These are phyloP conservation scores for Cyphellophora europaea DNA, from an alignment of 2,329 filamentous ascomycete species.

Conservation along the genomic window DNA sequence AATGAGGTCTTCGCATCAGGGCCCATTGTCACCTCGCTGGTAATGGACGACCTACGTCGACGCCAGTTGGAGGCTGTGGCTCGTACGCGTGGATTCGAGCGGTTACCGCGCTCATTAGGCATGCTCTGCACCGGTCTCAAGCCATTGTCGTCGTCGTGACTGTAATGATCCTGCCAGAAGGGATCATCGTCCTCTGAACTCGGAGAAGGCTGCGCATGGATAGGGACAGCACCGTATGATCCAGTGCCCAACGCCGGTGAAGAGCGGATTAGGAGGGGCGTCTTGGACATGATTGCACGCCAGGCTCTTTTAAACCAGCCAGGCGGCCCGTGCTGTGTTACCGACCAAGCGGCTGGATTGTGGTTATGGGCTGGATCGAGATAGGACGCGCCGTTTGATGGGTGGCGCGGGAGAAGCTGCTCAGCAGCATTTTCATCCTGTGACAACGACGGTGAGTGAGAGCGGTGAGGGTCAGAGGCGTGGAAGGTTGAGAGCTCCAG, in stretches of 20 bases:
- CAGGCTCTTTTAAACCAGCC: conserved; percentile 12
- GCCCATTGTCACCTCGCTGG: conserved; percentile 24
- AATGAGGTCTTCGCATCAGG: conserved; percentile 25
- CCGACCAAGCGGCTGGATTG: conserved; percentile 4
- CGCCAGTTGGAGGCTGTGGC: conserved; percentile 3
- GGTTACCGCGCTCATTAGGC: background rate
- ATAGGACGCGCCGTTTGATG: background rate
- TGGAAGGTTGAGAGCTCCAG: too few species aligned
- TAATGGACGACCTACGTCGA: conserved; percentile 19
- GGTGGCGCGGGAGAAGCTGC: background rate
- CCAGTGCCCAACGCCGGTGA: conserved; percentile 52
- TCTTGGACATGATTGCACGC: conserved; percentile 34
- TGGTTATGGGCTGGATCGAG: background rate
- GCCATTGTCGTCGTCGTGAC: conserved; percentile 2
- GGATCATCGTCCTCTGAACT: conserved; percentile 23
- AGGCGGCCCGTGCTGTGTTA: conserved; percentile 3
- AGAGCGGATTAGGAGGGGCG: conserved; percentile 50
- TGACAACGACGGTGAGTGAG: too few species aligned
- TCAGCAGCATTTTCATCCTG: background rate
- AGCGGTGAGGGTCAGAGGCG: too few species aligned
- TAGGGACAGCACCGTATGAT: conserved; percentile 50
- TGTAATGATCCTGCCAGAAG: conserved; percentile 1
- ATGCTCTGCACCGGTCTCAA: background rate
- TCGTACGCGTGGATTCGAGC: background rate
- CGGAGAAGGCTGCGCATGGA: conserved; percentile 2